Conservation (phyloP, 768 basidiomycete genomes). For the Gelatoporia subvermispora region DNA sequence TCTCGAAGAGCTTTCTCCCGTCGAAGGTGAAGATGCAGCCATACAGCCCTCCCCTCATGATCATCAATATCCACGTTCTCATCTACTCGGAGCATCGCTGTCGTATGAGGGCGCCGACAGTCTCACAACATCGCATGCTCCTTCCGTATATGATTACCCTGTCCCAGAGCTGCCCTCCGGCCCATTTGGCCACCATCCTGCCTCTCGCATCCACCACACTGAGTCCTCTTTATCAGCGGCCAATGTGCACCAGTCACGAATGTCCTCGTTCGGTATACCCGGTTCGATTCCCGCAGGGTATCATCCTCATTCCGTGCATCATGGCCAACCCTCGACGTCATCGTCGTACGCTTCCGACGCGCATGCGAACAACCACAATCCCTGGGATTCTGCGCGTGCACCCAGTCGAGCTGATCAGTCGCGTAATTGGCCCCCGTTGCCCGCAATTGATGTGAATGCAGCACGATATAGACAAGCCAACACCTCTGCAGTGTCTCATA, state of each 20-base stretch:
- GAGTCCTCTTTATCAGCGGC: too few relatives aligned
- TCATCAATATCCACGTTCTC: conserved; percentile 18
- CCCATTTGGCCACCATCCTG: background rate
- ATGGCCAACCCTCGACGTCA: too few relatives aligned
- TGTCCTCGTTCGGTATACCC: too few relatives aligned
- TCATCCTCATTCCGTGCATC: too few relatives aligned
- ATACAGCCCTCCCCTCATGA: conserved; percentile 15
- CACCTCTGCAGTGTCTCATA: background rate
- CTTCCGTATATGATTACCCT: conserved; percentile 1
- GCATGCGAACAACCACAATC: too few relatives aligned
- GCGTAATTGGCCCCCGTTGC: conserved; percentile 15
- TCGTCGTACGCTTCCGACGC: too few relatives aligned
- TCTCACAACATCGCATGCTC: background rate
- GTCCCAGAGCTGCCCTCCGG: conserved; percentile 1
- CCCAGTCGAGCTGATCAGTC: too few relatives aligned
- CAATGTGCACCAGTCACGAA: too few relatives aligned
- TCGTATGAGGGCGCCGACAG: background rate
- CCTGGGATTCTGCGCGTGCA: conserved; percentile 13
- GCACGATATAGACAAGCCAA: conserved; percentile 9
- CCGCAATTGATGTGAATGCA: conserved; percentile 19
- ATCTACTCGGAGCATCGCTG: conserved; percentile 8
- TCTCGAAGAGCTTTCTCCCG: conserved; percentile 35
- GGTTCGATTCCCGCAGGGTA: too few relatives aligned
- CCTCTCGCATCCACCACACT: background rate
- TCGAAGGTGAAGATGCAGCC: conserved; percentile 28